Conservation (phyloP, 192 early-diverging fungal genomes). For the Ambispora gerdemannii region DNA sequence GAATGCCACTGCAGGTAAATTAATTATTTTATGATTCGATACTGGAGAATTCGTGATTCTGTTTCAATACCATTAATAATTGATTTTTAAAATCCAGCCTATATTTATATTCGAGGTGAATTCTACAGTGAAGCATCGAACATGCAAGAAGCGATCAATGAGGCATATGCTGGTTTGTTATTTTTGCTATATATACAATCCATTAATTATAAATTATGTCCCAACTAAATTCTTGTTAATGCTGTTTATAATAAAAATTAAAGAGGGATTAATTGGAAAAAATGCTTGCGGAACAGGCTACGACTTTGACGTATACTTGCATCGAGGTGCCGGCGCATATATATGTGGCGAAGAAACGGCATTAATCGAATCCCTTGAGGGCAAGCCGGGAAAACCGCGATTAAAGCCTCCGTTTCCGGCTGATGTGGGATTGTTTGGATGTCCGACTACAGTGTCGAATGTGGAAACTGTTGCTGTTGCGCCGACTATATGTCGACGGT, state of each 20-base stretch:
- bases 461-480: slow-evolving; percentile 99
- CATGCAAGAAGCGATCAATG: slow-evolving; percentile 91
- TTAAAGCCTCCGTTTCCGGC: slow-evolving; percentile 99
- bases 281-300: slow-evolving; percentile 95
- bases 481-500: slow-evolving; percentile 81
- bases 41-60: not conserved
- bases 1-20: slow-evolving; percentile 82
- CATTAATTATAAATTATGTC: not conserved
- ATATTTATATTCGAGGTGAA: slow-evolving; percentile 96
- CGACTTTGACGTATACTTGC: slow-evolving; percentile 97
- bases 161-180: slow-evolving; percentile 76
- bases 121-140: slow-evolving; percentile 95
- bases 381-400: slow-evolving; percentile 98
- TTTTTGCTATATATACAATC: not conserved
- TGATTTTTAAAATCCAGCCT: slow-evolving; percentile 60
- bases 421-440: slow-evolving; percentile 96
- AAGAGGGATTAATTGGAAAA: slow-evolving; percentile 93
- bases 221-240: not conserved
- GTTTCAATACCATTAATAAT: not conserved
- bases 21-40: not conserved
- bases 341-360: slow-evolving; percentile 97
- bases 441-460: slow-evolving; percentile 99
- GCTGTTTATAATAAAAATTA: not conserved
- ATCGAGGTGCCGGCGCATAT: slow-evolving; percentile 96
- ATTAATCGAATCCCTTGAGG: slow-evolving; percentile 87